Conservation (phyloP, 768 basidiomycete species). For the Termitomyces sp. region DNA sequence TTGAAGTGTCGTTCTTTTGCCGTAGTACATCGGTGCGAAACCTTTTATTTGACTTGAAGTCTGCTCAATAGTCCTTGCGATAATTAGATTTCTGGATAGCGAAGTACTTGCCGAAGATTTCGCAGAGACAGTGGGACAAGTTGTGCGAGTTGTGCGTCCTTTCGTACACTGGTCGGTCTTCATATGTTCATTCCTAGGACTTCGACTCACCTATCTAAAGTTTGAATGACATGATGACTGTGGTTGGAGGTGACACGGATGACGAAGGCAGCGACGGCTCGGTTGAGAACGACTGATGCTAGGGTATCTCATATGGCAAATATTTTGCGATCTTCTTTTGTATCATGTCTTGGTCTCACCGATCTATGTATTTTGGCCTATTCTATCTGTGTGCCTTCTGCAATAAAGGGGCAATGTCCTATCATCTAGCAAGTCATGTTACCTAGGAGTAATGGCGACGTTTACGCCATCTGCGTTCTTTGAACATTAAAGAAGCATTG, state of each 20-base stretch:
- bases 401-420: neutral
- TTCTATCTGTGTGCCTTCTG: neutral
- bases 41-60: slow-evolving; percentile 15
- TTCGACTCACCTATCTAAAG: slow-evolving; percentile 24
- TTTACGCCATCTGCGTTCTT: no score
- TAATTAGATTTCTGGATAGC: slow-evolving; percentile 44
- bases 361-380: neutral
- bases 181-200: neutral
- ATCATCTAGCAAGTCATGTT: no score
- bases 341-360: neutral
- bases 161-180: slow-evolving; percentile 70
- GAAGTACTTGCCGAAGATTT: slow-evolving; percentile 68
- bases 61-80: neutral
- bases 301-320: neutral
- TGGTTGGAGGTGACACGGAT: slow-evolving; percentile 21
- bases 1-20: slow-evolving; percentile 78
- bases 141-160: slow-evolving; percentile 55
- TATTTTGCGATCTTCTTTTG: neutral
- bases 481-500: no score
- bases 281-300: neutral
- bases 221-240: slow-evolving; percentile 67
- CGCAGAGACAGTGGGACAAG: slow-evolving; percentile 49
- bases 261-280: slow-evolving; percentile 4
- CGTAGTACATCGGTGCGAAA: slow-evolving; percentile 52
- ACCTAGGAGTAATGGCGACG: no score